A percentile compares a stretch with the other conserved stretches of the same genome.
Evolutionary conservation across 352 stramenopile genomes (phyloP).

Genomic region (Phytopythium ostracodes): DNA sequence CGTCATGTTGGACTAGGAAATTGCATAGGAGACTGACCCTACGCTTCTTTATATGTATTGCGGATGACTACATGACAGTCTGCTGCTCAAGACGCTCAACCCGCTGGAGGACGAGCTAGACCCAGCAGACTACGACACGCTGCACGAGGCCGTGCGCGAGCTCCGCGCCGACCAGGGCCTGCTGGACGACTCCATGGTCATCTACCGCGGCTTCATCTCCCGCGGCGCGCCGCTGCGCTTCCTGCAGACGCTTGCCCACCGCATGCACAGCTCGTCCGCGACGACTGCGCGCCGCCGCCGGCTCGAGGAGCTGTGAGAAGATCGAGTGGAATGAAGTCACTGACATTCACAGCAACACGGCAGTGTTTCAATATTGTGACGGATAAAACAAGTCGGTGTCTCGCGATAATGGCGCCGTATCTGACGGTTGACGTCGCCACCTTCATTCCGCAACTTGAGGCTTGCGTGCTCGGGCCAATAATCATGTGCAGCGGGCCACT

Average conservation of each 20-base stretch:
- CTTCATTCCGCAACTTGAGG: neutral
- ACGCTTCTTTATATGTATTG: neutral
- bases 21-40: neutral
- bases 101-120: conserved; percentile 45
- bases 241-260: conserved; percentile 35
- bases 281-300: conserved; percentile 18
- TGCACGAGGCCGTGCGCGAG: conserved; percentile 24
- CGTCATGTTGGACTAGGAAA: neutral
- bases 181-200: conserved; percentile 32
- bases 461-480: neutral
- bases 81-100: conserved; percentile 57
- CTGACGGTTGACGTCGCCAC: neutral
- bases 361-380: neutral
- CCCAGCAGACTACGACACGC: conserved; percentile 30
- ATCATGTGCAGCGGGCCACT: conserved; percentile 18
- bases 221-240: conserved; percentile 49
- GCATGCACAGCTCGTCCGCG: conserved; percentile 41
- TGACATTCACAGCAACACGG: neutral
- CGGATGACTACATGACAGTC: conserved; percentile 27
- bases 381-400: too few relatives aligned
- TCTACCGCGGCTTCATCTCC: conserved; percentile 51
- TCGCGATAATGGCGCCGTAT: too few relatives aligned
- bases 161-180: conserved; percentile 46
- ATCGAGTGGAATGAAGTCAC: neutral
- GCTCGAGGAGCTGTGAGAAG: conserved; percentile 31